Evolutionary conservation across 1,139 yeast species (phyloP).

Genomic region (Diutina sp.): DNA sequence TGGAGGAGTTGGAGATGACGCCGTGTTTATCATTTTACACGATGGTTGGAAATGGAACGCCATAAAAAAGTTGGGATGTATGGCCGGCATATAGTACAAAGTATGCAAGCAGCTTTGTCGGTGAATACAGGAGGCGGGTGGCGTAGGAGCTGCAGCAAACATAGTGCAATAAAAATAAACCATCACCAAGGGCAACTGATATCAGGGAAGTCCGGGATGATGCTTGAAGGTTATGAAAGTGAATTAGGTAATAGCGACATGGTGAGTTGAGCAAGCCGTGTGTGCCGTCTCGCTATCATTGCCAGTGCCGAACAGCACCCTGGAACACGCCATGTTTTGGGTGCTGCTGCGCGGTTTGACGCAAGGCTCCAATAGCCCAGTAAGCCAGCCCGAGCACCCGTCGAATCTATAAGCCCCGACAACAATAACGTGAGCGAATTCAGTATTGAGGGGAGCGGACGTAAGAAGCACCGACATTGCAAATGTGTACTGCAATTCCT

Average conservation of each 20-base stretch:
- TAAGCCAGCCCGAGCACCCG: neutral
- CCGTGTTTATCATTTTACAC: slow-evolving; percentile 1
- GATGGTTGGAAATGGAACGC: neutral
- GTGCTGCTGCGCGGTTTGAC: neutral
- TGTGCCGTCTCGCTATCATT: no score
- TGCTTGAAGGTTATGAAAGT: neutral
- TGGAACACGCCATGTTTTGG: neutral
- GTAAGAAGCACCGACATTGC: neutral
- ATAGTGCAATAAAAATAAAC: neutral
- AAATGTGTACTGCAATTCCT: no score
- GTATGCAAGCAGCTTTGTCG: neutral
- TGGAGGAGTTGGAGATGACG: neutral
- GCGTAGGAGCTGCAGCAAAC: neutral
- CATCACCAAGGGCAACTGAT: neutral
- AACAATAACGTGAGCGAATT: neutral
- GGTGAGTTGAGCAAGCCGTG: neutral
- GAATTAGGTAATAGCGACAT: neutral
- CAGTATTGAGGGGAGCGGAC: neutral
- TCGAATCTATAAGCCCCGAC: neutral
- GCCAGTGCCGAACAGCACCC: neutral
- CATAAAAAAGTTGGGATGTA: neutral
- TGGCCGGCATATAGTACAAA: neutral
- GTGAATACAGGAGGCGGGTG: neutral
- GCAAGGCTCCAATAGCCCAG: neutral
- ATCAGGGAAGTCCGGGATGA: neutral